Conservation (phyloP, 2,329 filamentous ascomycete genomes). For the Scedosporium apiospermum region DNA sequence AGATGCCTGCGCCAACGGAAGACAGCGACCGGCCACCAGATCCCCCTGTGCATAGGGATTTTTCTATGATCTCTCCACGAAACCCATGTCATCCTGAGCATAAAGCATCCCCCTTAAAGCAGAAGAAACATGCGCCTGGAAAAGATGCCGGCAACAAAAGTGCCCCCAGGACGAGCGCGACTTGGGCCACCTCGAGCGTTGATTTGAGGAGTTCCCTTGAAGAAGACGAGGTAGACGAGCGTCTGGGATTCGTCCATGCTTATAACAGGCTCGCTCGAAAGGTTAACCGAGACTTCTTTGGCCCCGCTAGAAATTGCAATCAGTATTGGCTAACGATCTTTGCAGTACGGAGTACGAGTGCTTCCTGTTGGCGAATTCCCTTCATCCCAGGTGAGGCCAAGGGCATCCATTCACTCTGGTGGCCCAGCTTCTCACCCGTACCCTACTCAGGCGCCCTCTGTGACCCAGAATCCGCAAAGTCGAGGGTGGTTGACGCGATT, state of each 20-base stretch:
- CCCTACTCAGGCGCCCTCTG: background rate
- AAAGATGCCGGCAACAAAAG: background rate
- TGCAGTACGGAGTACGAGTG: constrained; percentile 42
- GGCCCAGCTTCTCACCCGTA: background rate
- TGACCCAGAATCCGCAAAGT: constrained; percentile 12
- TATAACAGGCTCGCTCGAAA: constrained; percentile 53
- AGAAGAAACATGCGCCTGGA: background rate
- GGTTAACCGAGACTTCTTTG: background rate
- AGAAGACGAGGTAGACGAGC: constrained; percentile 38
- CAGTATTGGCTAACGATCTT: background rate
- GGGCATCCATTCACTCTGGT: background rate
- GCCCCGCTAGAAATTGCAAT: constrained; percentile 23
- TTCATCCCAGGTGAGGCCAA: constrained; percentile 21
- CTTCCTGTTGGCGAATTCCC: constrained; percentile 27
- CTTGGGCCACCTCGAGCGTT: constrained; percentile 48
- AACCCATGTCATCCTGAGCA: background rate
- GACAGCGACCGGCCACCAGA: background rate
- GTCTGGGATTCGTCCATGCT: constrained; percentile 39
- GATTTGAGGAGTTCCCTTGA: constrained; percentile 33
- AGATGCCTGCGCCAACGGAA: background rate
- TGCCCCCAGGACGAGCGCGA: constrained; percentile 24
- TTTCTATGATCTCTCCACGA: background rate
- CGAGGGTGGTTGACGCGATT: constrained; percentile 28
- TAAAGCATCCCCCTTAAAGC: background rate
- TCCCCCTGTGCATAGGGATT: background rate